Percentiles rank a stretch among this genome's conserved stretches.
Conservation (phyloP, 2,329 filamentous ascomycete genomes). For the Trichophaea hybrida region DNA sequence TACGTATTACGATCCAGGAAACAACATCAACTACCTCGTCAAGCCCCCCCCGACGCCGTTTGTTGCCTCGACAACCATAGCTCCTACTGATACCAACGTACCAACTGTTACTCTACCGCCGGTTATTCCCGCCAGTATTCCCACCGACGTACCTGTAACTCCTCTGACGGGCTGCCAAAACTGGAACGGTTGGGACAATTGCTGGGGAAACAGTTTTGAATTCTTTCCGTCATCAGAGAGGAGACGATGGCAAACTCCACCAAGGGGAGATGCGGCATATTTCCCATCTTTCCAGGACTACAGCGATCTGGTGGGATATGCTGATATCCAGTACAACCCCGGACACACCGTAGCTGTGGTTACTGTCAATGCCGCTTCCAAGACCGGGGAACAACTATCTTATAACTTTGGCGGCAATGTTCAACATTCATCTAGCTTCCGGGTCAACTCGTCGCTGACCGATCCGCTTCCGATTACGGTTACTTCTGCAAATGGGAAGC, state of each 20-base stretch:
- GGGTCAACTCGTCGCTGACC: conserved; percentile 22
- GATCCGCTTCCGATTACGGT: conserved; percentile 24
- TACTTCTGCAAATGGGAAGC: conserved; percentile 24
- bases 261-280: conserved; percentile 22
- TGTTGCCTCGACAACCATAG: neutral
- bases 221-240: conserved; percentile 26
- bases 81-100: conserved; percentile 9
- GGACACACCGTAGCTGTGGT: conserved; percentile 26
- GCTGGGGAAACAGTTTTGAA: conserved; percentile 19
- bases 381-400: conserved; percentile 23
- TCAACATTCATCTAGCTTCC: conserved; percentile 24
- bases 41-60: conserved; percentile 4
- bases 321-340: conserved; percentile 29
- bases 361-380: conserved; percentile 27
- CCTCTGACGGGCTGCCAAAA: conserved; percentile 27
- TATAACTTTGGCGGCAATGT: conserved; percentile 24
- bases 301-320: conserved; percentile 28
- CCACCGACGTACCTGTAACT: conserved; percentile 23
- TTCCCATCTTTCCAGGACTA: conserved; percentile 26
- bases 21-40: conserved; percentile 25
- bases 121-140: conserved; percentile 24
- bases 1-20: conserved; percentile 28
- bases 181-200: conserved; percentile 28
- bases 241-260: conserved; percentile 29
- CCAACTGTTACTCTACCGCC: conserved; percentile 17